A percentile compares a stretch with the other conserved stretches of the same genome.
Conservation (phyloP, 2,329 filamentous ascomycete genomes). For the Neopestalotiopsis clavispora region DNA sequence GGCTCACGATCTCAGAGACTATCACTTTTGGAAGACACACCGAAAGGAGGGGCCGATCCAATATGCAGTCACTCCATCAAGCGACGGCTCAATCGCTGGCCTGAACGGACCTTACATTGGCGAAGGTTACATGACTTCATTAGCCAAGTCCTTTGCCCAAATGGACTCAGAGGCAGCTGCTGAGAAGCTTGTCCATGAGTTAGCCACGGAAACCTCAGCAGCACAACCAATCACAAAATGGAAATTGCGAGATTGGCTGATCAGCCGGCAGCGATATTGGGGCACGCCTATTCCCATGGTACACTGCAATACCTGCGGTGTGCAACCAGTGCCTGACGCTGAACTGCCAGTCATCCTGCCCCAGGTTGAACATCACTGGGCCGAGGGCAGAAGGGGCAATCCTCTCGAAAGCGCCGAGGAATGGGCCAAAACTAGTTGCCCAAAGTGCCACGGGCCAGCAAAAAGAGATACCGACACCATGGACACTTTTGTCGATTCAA, state of each 20-base stretch:
- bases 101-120: constrained; percentile 61
- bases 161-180: constrained; percentile 67
- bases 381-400: constrained; percentile 74
- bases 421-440: constrained; percentile 79
- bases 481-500: constrained; percentile 96
- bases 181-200: constrained; percentile 61
- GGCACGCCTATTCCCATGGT: constrained; percentile 88
- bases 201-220: constrained; percentile 56
- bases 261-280: constrained; percentile 93
- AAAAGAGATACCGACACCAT: constrained; percentile 91
- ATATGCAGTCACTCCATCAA: constrained; percentile 62
- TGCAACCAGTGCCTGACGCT: constrained; percentile 76
- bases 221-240: constrained; percentile 73
- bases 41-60: constrained; percentile 63
- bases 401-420: constrained; percentile 73
- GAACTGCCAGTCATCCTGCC: constrained; percentile 81
- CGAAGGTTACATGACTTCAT: constrained; percentile 69
- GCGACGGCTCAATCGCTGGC: constrained; percentile 50
- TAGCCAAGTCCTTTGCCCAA: constrained; percentile 69
- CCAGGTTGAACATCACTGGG: constrained; percentile 69
- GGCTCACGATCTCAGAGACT: constrained; percentile 79
- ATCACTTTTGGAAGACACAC: constrained; percentile 81
- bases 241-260: constrained; percentile 86
- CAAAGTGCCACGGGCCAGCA: constrained; percentile 71
- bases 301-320: constrained; percentile 77